These are phyloP conservation scores for Hypocrella siamensis DNA, from an alignment of 2,329 filamentous ascomycete species.

Conservation along the genomic window DNA sequence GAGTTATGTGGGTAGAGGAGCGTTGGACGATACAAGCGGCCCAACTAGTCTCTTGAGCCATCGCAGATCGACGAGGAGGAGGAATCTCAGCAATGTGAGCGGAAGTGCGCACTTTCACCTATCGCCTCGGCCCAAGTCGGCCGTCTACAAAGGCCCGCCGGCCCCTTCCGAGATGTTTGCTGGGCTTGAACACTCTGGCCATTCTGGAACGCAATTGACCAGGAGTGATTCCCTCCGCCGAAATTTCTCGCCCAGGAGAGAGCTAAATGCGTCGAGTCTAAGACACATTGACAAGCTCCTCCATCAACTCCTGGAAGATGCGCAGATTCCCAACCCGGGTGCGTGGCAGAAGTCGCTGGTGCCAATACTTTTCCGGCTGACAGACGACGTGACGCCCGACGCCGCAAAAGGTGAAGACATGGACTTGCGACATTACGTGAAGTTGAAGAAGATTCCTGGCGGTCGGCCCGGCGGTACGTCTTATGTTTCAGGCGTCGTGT, in stretches of 20 bases:
- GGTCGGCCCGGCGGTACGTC: constrained; percentile 79
- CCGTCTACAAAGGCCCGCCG: constrained; percentile 38
- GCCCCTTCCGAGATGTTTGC: constrained; percentile 35
- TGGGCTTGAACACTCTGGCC: constrained; percentile 27
- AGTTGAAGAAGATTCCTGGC: constrained; percentile 89
- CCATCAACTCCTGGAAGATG: constrained; percentile 67
- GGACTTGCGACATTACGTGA: constrained; percentile 94
- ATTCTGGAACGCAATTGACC: constrained; percentile 37
- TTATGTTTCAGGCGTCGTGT: constrained; percentile 95
- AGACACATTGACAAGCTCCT: constrained; percentile 78
- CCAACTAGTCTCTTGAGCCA: constrained; percentile 42
- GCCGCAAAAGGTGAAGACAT: constrained; percentile 85
- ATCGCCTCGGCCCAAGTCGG: constrained; percentile 53
- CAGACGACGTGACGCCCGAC: constrained; percentile 88
- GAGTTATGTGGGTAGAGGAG: constrained; percentile 52
- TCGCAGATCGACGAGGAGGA: constrained; percentile 48
- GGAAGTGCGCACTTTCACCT: constrained; percentile 50
- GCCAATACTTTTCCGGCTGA: constrained; percentile 78
- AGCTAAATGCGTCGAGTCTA: constrained; percentile 75
- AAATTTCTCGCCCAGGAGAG: constrained; percentile 55
- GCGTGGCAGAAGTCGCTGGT: constrained; percentile 85
- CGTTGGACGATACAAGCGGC: constrained; percentile 43
- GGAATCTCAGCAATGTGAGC: constrained; percentile 76
- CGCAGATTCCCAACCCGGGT: constrained; percentile 51
- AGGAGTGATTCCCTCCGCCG: constrained; percentile 74